These are phyloP conservation scores for Kodamaea neixiangensis DNA, from an alignment of 805 yeast species.

Conservation along the genomic window DNA sequence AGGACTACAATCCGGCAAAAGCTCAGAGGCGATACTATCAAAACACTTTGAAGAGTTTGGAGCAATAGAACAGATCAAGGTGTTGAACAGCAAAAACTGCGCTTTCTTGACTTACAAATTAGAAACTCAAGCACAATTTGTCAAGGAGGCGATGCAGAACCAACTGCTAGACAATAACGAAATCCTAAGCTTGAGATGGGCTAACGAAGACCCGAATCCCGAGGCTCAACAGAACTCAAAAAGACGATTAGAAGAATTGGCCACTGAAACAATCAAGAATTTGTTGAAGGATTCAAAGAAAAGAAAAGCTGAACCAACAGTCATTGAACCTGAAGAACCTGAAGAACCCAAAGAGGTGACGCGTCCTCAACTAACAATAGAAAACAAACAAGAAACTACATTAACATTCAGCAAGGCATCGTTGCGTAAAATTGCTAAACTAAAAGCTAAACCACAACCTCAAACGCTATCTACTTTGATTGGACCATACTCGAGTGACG, in stretches of 20 bases:
- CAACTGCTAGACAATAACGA: slow-evolving; percentile 66
- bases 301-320: slow-evolving; percentile 15
- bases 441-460: slow-evolving; percentile 3
- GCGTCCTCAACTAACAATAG: background rate
- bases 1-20: slow-evolving; percentile 41
- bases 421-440: slow-evolving; percentile 11
- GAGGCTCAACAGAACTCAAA: slow-evolving; percentile 52
- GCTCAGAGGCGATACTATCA: slow-evolving; percentile 33
- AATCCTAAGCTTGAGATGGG: slow-evolving; percentile 78
- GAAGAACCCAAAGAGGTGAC: background rate
- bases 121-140: slow-evolving; percentile 86
- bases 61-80: slow-evolving; percentile 63
- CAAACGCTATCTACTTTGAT: slow-evolving; percentile 16
- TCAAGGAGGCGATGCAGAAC: slow-evolving; percentile 90
- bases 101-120: slow-evolving; percentile 74
- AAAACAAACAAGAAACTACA: background rate
- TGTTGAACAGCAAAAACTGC: slow-evolving; percentile 60
- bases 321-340: slow-evolving; percentile 21
- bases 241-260: slow-evolving; percentile 50
- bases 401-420: slow-evolving; percentile 10
- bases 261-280: slow-evolving; percentile 53
- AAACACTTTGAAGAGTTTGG: slow-evolving; percentile 75
- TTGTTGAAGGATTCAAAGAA: slow-evolving; percentile 31
- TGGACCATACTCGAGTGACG: slow-evolving; percentile 34
- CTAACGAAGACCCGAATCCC: slow-evolving; percentile 85